Evolutionary conservation across 306 rosid species (phyloP), one percentile per base, ranked within the genome.

Genomic region (Prinsepia uniflora): DNA sequence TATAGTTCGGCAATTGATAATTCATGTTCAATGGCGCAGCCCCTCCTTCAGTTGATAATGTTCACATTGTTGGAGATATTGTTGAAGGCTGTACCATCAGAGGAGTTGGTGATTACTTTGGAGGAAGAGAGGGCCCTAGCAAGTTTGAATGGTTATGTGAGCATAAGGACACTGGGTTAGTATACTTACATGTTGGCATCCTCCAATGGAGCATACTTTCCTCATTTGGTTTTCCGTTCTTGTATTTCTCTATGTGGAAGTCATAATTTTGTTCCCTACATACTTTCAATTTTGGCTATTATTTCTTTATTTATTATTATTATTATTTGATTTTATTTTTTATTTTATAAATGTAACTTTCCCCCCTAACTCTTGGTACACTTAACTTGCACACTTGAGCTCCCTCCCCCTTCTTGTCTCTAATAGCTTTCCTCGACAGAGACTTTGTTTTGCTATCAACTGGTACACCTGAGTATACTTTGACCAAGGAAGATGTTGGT

Each of bases 111-210:
- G 85, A 91, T 79, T 94, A 94, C 83, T 89, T 94, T 80, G 99
- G 99, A 72, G 99, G 99, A 68, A 87, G 88, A 82, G 99, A 94
- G 84, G 99, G 99, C 52, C 99, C 99, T 50, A 94, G 97, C 96
- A 91, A 89, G 80, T 94, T 91, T 83, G 97, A 94, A 80, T 94
- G 99, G 99, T 61, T 87, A 77, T 80, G 88, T 59, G 87, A 89
- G 84, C 86, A 76, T 43, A 79, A 22, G 75, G 88, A 91, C 59
- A 76, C 84, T 59, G 91, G 99, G 99, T 94, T 34, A 77, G 97
- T 89, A 75, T 64, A 41, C 68, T 70, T 61, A 20, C 40, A 43
- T 45, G 39, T 40, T 76, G 12, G 20, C 65, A 24, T 63, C 69
- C 52, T 47, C 73, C 74, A 58, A 54, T 22, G 49, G 46, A 45